Percentiles rank a stretch among this genome's conserved stretches.
Conservation (phyloP, 2,329 filamentous ascomycete genomes). For the Sclerotiophoma versabilis region DNA sequence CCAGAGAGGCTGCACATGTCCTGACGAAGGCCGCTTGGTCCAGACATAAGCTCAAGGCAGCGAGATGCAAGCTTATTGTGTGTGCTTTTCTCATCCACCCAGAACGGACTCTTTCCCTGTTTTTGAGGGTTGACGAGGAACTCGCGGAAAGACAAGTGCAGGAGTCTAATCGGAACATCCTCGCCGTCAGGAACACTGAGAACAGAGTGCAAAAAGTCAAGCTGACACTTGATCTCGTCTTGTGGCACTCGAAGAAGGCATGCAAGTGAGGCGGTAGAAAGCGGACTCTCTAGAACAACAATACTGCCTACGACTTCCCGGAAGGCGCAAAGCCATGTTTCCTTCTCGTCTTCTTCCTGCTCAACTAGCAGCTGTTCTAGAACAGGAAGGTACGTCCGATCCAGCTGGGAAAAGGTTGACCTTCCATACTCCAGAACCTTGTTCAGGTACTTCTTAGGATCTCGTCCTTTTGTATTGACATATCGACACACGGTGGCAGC, state of each 20-base stretch:
- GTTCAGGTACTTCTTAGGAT: no score
- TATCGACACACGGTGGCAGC: no score
- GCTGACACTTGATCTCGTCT: slow-evolving; percentile 24
- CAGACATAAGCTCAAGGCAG: slow-evolving; percentile 51
- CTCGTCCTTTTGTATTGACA: no score
- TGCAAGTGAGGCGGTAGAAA: slow-evolving; percentile 22
- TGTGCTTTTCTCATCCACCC: slow-evolving; percentile 44
- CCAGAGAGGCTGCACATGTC: slow-evolving; percentile 45
- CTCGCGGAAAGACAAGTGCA: slow-evolving; percentile 39
- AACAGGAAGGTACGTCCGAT: slow-evolving; percentile 29
- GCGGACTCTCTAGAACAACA: slow-evolving; percentile 28
- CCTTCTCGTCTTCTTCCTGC: slow-evolving; percentile 38
- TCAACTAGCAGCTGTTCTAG: slow-evolving; percentile 34
- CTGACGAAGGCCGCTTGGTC: slow-evolving; percentile 33
- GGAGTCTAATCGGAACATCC: slow-evolving; percentile 41
- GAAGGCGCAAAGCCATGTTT: slow-evolving; percentile 21
- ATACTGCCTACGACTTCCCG: slow-evolving; percentile 26
- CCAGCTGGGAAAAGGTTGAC: no score
- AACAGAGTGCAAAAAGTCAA: slow-evolving; percentile 40
- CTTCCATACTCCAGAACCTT: no score
- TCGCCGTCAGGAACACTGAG: slow-evolving; percentile 32
- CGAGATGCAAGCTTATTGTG: slow-evolving; percentile 40
- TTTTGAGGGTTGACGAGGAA: slow-evolving; percentile 38
- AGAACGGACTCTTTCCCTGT: slow-evolving; percentile 44
- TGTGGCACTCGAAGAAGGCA: slow-evolving; percentile 21